Evolutionary conservation across 139 green algal genomes (phyloP).

Genomic region (Picochlorum sp.): DNA sequence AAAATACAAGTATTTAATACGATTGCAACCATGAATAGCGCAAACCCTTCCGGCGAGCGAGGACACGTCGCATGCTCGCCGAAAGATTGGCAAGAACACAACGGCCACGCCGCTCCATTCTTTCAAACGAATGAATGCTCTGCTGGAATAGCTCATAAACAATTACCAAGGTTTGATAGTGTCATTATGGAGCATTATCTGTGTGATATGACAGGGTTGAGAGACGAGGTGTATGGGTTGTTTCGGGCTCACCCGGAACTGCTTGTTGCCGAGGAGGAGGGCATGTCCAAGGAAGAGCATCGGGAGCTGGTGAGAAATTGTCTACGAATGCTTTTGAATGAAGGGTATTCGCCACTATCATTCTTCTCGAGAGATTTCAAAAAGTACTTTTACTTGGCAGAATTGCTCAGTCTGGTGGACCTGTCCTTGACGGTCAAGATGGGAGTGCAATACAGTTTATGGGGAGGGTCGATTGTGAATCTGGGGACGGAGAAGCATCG

Average conservation of each 20-base stretch:
- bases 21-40: too few relatives aligned
- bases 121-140: not conserved
- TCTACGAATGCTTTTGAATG: slow-evolving; percentile 45
- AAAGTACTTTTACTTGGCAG: slow-evolving; percentile 56
- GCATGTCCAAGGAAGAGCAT: slow-evolving; percentile 72
- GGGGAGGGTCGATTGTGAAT: slow-evolving; percentile 59
- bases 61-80: too few relatives aligned
- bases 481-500: slow-evolving; percentile 64
- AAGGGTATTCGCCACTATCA: slow-evolving; percentile 55
- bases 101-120: too few relatives aligned
- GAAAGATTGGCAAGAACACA: too few relatives aligned
- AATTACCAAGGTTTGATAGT: slow-evolving; percentile 32
- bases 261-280: slow-evolving; percentile 53
- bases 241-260: slow-evolving; percentile 65
- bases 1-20: too few relatives aligned
- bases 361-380: slow-evolving; percentile 44
- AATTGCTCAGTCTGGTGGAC: slow-evolving; percentile 63
- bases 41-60: too few relatives aligned
- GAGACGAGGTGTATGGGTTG: slow-evolving; percentile 42
- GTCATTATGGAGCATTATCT: slow-evolving; percentile 37
- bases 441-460: slow-evolving; percentile 77
- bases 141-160: not conserved
- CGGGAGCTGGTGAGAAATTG: slow-evolving; percentile 55
- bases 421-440: slow-evolving; percentile 67
- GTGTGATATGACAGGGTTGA: slow-evolving; percentile 22